Evolutionary conservation across 2,329 filamentous ascomycete species (phyloP).

Genomic region (Neonectria faginata): DNA sequence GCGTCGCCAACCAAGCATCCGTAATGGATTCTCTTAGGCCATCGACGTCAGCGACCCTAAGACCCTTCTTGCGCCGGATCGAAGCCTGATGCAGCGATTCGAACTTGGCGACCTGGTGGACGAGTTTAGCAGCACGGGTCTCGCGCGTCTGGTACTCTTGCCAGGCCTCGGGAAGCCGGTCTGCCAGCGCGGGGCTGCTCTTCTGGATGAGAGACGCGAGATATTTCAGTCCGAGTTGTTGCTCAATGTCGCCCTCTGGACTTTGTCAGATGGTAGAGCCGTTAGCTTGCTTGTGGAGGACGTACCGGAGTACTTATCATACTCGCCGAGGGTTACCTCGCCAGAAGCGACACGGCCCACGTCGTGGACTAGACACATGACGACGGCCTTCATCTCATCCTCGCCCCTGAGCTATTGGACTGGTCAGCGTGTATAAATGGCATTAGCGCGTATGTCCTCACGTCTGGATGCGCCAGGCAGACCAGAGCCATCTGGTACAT

Average conservation of each 20-base stretch:
- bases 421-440: conserved; percentile 1
- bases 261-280: neutral
- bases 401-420: conserved; percentile 14
- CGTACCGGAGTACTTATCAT: neutral
- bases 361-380: conserved; percentile 29
- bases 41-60: conserved; percentile 4
- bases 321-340: conserved; percentile 16
- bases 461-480: conserved; percentile 30
- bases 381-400: conserved; percentile 23
- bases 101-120: conserved; percentile 23
- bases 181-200: conserved; percentile 17
- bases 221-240: conserved; percentile 27
- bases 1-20: conserved; percentile 23
- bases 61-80: conserved; percentile 15
- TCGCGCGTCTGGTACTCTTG: conserved; percentile 25
- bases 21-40: conserved; percentile 11
- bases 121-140: conserved; percentile 23
- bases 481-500: conserved; percentile 31
- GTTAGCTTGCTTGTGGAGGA: neutral
- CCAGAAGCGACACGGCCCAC: conserved; percentile 26
- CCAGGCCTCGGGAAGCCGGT: conserved; percentile 20
- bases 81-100: conserved; percentile 26
- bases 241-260: conserved; percentile 19
- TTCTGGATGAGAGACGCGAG: conserved; percentile 25
- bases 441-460: neutral